Base-by-base conservation (phyloP, 768 basidiomycete species). In the Panellus pusillus region DNA sequence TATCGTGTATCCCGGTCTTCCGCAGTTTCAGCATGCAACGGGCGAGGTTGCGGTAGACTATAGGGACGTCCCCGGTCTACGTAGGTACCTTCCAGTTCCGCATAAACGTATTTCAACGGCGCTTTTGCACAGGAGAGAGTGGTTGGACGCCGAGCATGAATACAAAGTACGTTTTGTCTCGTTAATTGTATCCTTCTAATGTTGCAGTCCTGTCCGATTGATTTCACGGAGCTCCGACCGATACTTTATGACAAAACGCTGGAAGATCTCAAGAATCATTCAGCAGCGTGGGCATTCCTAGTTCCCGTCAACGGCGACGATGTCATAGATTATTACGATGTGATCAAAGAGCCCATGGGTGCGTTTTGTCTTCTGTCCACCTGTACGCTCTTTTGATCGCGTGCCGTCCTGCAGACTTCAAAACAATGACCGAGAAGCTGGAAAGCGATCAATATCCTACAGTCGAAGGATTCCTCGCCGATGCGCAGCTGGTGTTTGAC, bases 301-400 rank as follows among this genome's bases (percentile, higher is more conserved):
- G 68, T 77, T 47, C 93, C 97, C 3, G 95, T 98, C 40, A 85
- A 87, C 60, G 74, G 69, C 2, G 81, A 82, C 6, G 88, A 93
- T 55, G 95, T 95, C 6, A 68, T 78, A 6, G 95, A 98, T 66
- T 99, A 99, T 63, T 89, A 92, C 68, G 87, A 92, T 18, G 82
- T 94, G 44, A 86, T 98, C 66, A 86, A 84, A 62, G 73, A 84
- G 52, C 97, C 97, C 3, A 98, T 98, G 95, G 94, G 93, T 93
- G 61, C 53, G 84, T 35, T 76, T 24, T 50, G 11, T 40, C 19
- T 18, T 43, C 29, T 54, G 15, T 8, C 27, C 35, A 11, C 52
- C 18, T 53, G 43, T 9, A 43, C 31, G 24, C 36, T 15, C 43
- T 48, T 24, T 24, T 24, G 27, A 18, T 49, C 19, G 37, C 35